Conservation (phyloP, 108 stramenopile species). For the Thalassiosira profunda region DNA sequence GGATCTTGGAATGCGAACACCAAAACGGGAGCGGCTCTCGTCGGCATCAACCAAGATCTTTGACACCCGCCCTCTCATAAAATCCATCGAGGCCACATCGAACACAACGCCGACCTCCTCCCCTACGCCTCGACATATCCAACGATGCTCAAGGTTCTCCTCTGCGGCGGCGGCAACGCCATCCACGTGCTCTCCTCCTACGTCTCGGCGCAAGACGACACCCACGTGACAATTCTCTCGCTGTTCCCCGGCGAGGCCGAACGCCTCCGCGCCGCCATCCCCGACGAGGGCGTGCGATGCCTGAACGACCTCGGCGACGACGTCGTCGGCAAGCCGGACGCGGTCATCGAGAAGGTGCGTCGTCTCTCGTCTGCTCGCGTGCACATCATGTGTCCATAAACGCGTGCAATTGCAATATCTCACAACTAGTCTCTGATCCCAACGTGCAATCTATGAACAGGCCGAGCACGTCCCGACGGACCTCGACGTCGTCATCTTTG, state of each 20-base stretch:
- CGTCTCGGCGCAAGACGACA: conserved; percentile 22
- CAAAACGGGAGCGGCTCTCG: too few species aligned
- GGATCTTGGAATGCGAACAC: too few species aligned
- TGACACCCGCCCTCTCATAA: too few species aligned
- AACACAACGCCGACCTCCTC: too few species aligned
- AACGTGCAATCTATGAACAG: too few species aligned
- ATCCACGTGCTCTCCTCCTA: conserved; percentile 52
- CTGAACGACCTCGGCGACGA: conserved; percentile 52
- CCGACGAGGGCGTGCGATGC: conserved; percentile 47
- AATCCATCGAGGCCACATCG: too few species aligned
- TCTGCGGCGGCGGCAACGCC: conserved; percentile 65
- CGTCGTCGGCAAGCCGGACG: conserved; percentile 40
- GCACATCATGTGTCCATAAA: too few species aligned
- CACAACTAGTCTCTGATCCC: too few species aligned
- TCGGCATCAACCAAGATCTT: too few species aligned
- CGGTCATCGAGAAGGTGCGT: conserved; percentile 21
- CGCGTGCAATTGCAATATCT: too few species aligned
- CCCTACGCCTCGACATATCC: too few species aligned
- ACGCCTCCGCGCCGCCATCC: conserved; percentile 40
- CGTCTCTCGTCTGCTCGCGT: too few species aligned
- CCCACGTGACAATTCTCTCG: conserved; percentile 38
- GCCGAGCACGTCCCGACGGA: conserved; percentile 30
- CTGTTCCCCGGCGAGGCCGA: conserved; percentile 61
- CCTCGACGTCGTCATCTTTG: conserved; percentile 35
- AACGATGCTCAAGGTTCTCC: conserved; percentile 33